Base-by-base conservation (phyloP, 805 yeast species). In the Zygosaccharomyces gambellarensis region DNA sequence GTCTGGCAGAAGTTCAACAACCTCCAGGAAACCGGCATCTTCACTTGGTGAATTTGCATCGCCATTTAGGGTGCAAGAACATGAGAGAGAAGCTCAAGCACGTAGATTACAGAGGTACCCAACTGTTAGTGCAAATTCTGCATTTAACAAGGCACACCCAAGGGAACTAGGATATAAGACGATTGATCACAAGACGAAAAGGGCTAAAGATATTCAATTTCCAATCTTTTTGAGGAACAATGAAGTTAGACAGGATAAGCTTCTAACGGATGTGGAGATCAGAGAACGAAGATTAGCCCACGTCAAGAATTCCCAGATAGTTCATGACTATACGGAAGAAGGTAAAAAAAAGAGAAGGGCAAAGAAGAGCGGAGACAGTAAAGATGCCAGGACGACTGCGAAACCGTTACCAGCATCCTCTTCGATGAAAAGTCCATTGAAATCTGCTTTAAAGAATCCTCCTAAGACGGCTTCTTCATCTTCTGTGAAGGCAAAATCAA, bases 141-240 rank as follows among this genome's bases (percentile, higher is more conserved):
- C 52, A 12, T 58, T 51, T 39, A 54, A 52, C 22, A 49, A 54
- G 31, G 48, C 50, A 10, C 45, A 46, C 21, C 58, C 62, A 2
- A 54, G 55, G n/a, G 59, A 64, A 36, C 29, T 61, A 38, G 69
- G 69, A 22, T 64, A 58, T 46, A 59, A 56, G 11, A 57, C 49
- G 14, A 42, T 64, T 1, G 49, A 46, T 17, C 55, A 53, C 19
- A 36, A 49, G 1, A 45, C 57, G 11, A 57, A 53, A 30, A 49
- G 63, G 17, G 65, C 67, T 3, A 65, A 60, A 49, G 70, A 66
- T 48, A 64, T 66, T 19, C 52, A 53, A 11, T 63, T 66, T 45
- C 70, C 70, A 2, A 27, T 52, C 10, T 58, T 59, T 43, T 44
- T 66, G 39, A 50, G 53, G 21, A 55, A 61, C 14, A 64, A 57